A percentile compares a stretch with the other conserved stretches of the same genome.
phyloP scores from a whole-genome alignment of 441 rosid genomes.

The Macaranga tanarius region DNA sequence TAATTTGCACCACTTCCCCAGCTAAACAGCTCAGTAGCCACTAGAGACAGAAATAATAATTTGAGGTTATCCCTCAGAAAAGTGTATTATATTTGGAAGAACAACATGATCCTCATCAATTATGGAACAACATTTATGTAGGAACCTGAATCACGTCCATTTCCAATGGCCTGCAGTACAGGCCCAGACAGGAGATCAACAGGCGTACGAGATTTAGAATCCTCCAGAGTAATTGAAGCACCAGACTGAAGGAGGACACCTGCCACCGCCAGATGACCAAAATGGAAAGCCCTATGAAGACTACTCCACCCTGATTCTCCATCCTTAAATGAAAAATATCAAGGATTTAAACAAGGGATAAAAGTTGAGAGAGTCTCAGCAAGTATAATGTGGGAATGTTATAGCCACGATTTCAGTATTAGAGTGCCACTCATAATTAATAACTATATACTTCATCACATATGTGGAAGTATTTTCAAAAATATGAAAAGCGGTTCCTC shows the following conservation, averaged over 20 bases:
- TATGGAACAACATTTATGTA: slow-evolving; percentile 25
- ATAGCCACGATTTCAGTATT: not conserved
- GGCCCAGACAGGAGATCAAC: slow-evolving; percentile 94
- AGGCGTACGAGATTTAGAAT: slow-evolving; percentile 72
- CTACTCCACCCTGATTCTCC: slow-evolving; percentile 99
- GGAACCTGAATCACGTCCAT: slow-evolving; percentile 53
- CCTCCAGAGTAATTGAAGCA: slow-evolving; percentile 76
- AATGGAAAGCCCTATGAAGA: slow-evolving; percentile 96
- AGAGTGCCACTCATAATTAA: not conserved
- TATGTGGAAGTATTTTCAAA: not conserved
- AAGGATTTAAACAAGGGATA: slow-evolving; percentile 13
- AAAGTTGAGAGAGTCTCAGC: slow-evolving; percentile 9
- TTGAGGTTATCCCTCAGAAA: slow-evolving; percentile 21
- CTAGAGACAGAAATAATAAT: slow-evolving; percentile 34
- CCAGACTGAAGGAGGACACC: slow-evolving; percentile 75
- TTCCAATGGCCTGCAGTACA: slow-evolving; percentile 64
- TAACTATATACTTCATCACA: not conserved
- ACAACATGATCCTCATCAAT: slow-evolving; percentile 20
- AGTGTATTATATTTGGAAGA: slow-evolving; percentile 9
- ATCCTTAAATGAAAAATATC: slow-evolving; percentile 54
- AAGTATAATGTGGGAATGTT: slow-evolving; percentile 4
- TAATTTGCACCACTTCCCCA: slow-evolving; percentile 99
- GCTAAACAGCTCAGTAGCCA: slow-evolving; percentile 86
- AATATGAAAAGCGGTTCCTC: not conserved
- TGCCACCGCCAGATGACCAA: slow-evolving; percentile 98